phyloP scores from a whole-genome alignment of 169 alveolate species.

The Cytauxzoon felis region DNA sequence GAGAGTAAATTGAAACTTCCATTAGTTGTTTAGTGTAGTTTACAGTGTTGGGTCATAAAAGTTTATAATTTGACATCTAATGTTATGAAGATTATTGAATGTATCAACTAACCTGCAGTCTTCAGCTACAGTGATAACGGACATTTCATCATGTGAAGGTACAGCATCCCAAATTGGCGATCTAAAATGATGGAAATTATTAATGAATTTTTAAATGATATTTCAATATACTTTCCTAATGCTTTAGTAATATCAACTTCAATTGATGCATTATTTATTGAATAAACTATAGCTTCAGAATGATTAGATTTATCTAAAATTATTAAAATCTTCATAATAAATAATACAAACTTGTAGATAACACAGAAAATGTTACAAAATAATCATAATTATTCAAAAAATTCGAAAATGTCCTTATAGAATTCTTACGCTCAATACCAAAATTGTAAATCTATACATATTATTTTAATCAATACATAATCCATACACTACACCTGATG shows the following conservation, averaged over 20 bases:
- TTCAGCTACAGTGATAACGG: slow-evolving; percentile 16
- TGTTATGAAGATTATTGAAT: not conserved
- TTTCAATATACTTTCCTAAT: slow-evolving; percentile 5
- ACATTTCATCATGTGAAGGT: slow-evolving; percentile 19
- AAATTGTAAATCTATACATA: slow-evolving; percentile 8
- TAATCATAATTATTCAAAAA: slow-evolving; percentile 12
- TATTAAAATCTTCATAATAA: not conserved
- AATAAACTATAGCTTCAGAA: slow-evolving; percentile 18
- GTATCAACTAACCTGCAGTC: slow-evolving; percentile 5
- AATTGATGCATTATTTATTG: slow-evolving; percentile 15
- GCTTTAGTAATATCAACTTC: slow-evolving; percentile 12
- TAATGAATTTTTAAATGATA: not conserved
- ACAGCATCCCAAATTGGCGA: slow-evolving; percentile 25
- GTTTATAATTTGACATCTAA: slow-evolving; percentile 8
- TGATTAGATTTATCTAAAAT: slow-evolving; percentile 4
- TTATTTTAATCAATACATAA: not conserved
- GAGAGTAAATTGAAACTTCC: too few relatives aligned
- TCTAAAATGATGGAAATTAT: not conserved
- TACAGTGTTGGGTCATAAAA: slow-evolving; percentile 18
- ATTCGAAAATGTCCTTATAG: slow-evolving; percentile 24
- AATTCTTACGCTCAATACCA: slow-evolving; percentile 23
- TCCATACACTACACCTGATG: not conserved
- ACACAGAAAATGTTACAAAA: slow-evolving; percentile 26
- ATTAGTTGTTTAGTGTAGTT: too few relatives aligned
- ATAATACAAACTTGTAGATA: slow-evolving; percentile 13